A percentile compares a stretch with the other conserved stretches of the same genome.
Conservation (phyloP, 1,139 yeast genomes). For the Pneumocystis canis region DNA sequence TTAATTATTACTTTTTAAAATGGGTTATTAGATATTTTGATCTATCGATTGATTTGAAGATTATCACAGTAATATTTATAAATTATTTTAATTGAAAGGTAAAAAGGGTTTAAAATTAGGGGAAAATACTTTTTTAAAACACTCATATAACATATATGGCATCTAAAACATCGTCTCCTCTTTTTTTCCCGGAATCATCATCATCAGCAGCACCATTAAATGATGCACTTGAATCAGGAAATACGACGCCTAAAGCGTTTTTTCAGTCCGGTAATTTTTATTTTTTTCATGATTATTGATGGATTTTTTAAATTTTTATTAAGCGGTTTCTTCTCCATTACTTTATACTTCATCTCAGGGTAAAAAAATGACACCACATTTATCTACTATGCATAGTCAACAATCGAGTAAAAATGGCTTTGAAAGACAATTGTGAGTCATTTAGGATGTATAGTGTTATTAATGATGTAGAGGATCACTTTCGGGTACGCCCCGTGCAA, state of each 20-base stretch:
- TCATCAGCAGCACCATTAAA: neutral
- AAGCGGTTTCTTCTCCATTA: neutral
- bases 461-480: neutral
- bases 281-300: neutral
- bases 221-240: neutral
- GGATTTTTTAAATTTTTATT: neutral
- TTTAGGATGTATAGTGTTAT: neutral
- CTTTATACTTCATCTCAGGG: neutral
- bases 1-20: too few species aligned
- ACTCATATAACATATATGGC: neutral
- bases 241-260: neutral
- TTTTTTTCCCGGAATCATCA: neutral
- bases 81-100: neutral
- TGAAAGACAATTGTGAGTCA: neutral
- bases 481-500: constrained; percentile 10
- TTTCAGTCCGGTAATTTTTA: neutral
- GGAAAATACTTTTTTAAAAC: neutral
- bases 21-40: too few species aligned
- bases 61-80: neutral
- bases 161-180: neutral
- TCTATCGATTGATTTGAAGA: too few species aligned
- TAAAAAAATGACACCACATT: neutral
- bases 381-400: neutral
- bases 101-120: neutral
- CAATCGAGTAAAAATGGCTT: neutral